Evolutionary conservation across 495 filamentous ascomycete genomes (phyloP).

Genomic region (Extremus antarcticus): DNA sequence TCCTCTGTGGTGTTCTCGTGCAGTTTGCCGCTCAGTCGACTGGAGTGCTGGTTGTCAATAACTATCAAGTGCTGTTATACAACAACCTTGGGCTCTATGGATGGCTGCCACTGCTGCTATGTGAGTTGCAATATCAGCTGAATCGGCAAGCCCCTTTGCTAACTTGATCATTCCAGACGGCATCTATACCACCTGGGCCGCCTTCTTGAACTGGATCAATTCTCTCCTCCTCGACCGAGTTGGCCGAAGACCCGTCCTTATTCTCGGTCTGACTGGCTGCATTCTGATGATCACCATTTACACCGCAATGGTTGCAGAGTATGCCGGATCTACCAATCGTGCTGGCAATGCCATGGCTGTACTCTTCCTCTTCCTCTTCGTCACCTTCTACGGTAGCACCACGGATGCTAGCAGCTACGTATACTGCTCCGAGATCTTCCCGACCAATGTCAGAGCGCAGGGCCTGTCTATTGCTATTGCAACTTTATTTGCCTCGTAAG

Average conservation of each 20-base stretch:
- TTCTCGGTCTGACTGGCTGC: neutral
- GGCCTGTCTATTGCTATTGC: conserved; percentile 38
- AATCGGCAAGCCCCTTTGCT: neutral
- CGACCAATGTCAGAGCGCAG: conserved; percentile 37
- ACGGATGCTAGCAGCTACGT: conserved; percentile 25
- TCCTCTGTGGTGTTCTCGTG: neutral
- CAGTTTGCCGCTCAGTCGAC: conserved; percentile 1
- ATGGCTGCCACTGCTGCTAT: neutral
- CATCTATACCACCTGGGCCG: neutral
- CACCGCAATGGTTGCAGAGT: neutral
- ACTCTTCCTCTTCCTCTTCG: neutral
- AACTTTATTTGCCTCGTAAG: conserved; percentile 24
- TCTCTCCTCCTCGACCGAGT: neutral
- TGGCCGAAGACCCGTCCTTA: neutral
- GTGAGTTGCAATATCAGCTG: neutral
- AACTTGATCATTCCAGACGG: neutral
- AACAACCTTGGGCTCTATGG: neutral
- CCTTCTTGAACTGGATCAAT: neutral
- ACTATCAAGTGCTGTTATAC: neutral
- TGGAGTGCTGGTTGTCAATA: neutral
- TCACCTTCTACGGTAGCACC: neutral
- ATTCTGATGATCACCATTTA: neutral
- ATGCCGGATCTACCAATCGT: neutral
- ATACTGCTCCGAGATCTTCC: conserved; percentile 43
- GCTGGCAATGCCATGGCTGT: neutral